Conservation (phyloP, 1,139 yeast genomes). For the Hyphopichia burtonii region DNA sequence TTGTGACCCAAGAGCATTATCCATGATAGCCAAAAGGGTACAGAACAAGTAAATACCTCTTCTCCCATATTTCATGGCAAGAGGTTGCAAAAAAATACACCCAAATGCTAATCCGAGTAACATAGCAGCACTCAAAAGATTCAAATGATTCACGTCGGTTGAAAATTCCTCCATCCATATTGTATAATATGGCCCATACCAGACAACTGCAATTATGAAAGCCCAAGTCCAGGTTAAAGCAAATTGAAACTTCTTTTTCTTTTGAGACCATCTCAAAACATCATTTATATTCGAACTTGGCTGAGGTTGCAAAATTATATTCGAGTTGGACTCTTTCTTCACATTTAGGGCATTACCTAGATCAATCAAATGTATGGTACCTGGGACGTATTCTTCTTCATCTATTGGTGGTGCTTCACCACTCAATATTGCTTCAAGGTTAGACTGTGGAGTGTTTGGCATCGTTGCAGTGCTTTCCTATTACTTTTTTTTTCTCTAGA, state of each 20-base stretch:
- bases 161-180: constrained; percentile 32
- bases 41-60: constrained; percentile 37
- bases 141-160: constrained; percentile 26
- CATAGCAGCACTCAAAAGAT: constrained; percentile 30
- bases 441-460: not conserved
- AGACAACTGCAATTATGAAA: constrained; percentile 40
- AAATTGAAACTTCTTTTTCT: constrained; percentile 20
- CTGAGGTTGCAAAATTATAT: constrained; percentile 31
- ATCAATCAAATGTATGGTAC: constrained; percentile 61
- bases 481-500: too few species aligned
- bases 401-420: not conserved
- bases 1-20: constrained; percentile 35
- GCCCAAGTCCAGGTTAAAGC: constrained; percentile 5
- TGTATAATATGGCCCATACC: constrained; percentile 42
- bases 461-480: too few species aligned
- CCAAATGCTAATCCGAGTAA: constrained; percentile 41
- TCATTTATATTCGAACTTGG: constrained; percentile 34
- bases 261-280: constrained; percentile 26
- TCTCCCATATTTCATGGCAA: constrained; percentile 41
- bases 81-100: constrained; percentile 38
- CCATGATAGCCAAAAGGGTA: constrained; percentile 29
- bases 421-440: not conserved
- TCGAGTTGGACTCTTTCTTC: constrained; percentile 18
- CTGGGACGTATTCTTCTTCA: constrained; percentile 46
- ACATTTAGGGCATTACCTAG: constrained; percentile 35